Evolutionary conservation across 2,329 filamentous ascomycete species (phyloP).

Genomic region (Arthroderma sp.): DNA sequence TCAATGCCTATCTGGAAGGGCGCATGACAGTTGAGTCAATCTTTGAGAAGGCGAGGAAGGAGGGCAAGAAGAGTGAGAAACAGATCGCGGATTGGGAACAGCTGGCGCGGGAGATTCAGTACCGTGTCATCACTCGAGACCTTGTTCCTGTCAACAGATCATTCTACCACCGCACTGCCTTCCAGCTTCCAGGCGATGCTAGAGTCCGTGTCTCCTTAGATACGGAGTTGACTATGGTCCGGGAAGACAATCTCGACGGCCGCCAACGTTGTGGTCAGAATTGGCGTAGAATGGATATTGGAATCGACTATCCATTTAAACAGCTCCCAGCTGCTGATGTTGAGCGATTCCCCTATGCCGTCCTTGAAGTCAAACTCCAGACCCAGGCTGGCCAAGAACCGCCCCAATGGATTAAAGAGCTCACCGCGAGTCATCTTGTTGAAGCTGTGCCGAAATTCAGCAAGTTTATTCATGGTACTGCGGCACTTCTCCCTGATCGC

Average conservation of each 20-base stretch:
- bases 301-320: constrained; percentile 86
- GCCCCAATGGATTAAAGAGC: constrained; percentile 88
- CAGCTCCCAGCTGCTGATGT: constrained; percentile 77
- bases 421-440: constrained; percentile 85
- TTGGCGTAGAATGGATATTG: constrained; percentile 95
- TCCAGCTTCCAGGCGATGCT: constrained; percentile 91
- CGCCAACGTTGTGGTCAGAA: constrained; percentile 65
- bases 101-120: constrained; percentile 83
- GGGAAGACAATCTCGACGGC: constrained; percentile 90
- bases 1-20: constrained; percentile 79
- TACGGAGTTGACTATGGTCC: constrained; percentile 86
- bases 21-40: constrained; percentile 72
- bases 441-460: constrained; percentile 99
- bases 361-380: constrained; percentile 94
- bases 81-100: constrained; percentile 83
- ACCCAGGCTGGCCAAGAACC: constrained; percentile 91
- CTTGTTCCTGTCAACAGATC: constrained; percentile 84
- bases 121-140: constrained; percentile 74
- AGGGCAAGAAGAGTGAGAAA: constrained; percentile 85
- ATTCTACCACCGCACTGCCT: constrained; percentile 96
- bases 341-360: constrained; percentile 86
- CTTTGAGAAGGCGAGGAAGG: constrained; percentile 94
- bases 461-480: constrained; percentile 95
- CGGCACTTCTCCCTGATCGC: constrained; percentile 69
- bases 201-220: constrained; percentile 93